Percentiles rank a stretch among this genome's conserved stretches.
These are phyloP conservation scores for Salvia rosmarinus DNA, from an alignment of 257 asterid species.

Conservation along the genomic window DNA sequence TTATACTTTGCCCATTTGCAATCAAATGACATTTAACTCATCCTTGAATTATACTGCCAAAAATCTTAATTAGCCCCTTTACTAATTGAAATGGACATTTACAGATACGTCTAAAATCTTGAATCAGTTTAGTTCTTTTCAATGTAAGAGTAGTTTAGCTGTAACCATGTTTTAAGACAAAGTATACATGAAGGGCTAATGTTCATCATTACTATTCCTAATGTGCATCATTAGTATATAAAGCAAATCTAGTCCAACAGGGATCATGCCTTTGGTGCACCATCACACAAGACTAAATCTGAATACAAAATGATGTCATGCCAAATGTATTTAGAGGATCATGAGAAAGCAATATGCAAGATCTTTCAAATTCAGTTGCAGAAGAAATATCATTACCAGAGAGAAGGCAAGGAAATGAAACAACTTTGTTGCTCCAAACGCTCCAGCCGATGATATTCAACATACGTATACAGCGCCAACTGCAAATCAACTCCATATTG, in stretches of 20 bases:
- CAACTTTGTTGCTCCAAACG: conserved; percentile 17
- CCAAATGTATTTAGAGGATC: not conserved
- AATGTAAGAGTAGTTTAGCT: not conserved
- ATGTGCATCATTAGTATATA: not conserved
- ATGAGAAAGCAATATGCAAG: conserved; percentile 17
- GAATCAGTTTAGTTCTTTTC: not conserved
- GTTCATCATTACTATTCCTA: not conserved
- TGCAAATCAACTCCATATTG: not conserved
- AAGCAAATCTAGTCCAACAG: not conserved
- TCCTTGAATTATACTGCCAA: not conserved
- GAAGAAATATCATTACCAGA: conserved; percentile 13
- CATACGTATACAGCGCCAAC: not conserved
- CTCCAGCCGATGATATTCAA: not conserved
- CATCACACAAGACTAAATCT: not conserved
- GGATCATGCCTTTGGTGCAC: not conserved
- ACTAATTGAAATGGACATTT: not conserved
- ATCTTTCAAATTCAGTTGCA: not conserved
- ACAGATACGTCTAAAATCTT: not conserved
- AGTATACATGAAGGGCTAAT: conserved; percentile 10
- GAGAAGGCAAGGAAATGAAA: not conserved
- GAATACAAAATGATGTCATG: not conserved
- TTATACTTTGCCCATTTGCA: not conserved
- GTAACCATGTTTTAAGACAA: not conserved
- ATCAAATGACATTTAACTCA: not conserved
- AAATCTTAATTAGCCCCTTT: not conserved